These are phyloP conservation scores for Fomitopsis betulina DNA, from an alignment of 1,284 basidiomycete species.

Conservation along the genomic window DNA sequence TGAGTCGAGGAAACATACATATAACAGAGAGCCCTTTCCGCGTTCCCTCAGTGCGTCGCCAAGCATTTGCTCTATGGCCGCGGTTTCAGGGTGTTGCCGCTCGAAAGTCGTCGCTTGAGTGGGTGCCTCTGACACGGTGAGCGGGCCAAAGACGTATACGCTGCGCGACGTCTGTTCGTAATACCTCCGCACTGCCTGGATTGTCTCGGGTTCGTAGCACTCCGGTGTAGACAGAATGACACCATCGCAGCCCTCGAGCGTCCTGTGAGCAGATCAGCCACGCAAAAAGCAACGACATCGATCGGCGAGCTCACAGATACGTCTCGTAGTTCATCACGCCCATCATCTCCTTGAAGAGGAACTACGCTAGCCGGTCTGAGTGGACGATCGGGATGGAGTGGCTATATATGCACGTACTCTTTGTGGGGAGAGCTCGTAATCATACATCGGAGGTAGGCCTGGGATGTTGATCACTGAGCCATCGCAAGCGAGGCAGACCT, in stretches of 20 bases:
- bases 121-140: constrained; percentile 2
- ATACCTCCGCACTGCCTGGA: constrained; percentile 9
- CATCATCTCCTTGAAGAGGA: not conserved
- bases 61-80: constrained; percentile 10
- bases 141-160: constrained; percentile 11
- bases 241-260: constrained; percentile 9
- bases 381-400: not conserved
- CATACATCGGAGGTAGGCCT: constrained; percentile 11
- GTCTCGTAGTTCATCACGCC: not conserved
- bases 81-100: not conserved
- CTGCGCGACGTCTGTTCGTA: constrained; percentile 8
- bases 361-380: not conserved
- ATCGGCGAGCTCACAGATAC: constrained; percentile 7
- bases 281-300: not conserved
- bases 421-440: constrained; percentile 10
- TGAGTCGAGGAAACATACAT: constrained; percentile 5
- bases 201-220: constrained; percentile 14
- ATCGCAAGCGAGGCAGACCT: not conserved
- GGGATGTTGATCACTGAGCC: constrained; percentile 5
- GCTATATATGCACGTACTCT: not conserved
- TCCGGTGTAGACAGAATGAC: constrained; percentile 11
- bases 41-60: constrained; percentile 7
- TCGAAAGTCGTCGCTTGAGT: not conserved
- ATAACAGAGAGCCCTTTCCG: constrained; percentile 12
- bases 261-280: not conserved